A percentile compares a stretch with the other conserved stretches of the same genome.
Conservation (phyloP, 371 early-diverging fungal genomes). For the Zychaea mexicana region DNA sequence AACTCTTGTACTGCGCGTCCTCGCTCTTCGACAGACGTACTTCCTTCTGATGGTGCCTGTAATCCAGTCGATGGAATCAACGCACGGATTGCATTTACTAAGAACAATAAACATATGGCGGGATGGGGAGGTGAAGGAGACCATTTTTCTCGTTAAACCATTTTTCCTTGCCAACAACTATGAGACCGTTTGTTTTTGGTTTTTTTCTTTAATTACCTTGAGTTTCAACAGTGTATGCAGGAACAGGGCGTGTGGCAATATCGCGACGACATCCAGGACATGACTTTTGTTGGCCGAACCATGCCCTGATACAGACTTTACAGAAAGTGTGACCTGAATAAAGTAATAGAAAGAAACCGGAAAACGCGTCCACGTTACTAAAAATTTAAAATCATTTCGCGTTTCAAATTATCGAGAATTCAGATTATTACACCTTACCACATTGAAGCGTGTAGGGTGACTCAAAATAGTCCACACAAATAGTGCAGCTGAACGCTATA, state of each 20-base stretch:
- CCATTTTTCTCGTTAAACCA: background rate
- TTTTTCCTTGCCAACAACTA: background rate
- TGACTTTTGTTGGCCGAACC: constrained; percentile 10
- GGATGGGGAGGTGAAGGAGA: too few relatives aligned
- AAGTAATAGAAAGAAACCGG: too few relatives aligned
- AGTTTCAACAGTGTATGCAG: constrained; percentile 7
- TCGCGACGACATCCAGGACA: constrained; percentile 11
- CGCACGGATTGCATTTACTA: constrained; percentile 2
- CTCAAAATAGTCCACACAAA: constrained; percentile 15
- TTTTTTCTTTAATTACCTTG: constrained; percentile 2
- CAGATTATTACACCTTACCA: too few relatives aligned
- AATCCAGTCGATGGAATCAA: background rate
- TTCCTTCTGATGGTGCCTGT: background rate
- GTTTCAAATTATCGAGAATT: too few relatives aligned
- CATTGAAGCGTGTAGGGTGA: constrained; percentile 13
- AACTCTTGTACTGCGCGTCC: background rate
- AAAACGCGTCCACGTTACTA: too few relatives aligned
- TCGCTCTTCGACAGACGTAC: background rate
- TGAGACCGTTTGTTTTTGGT: background rate
- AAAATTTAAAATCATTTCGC: background rate
- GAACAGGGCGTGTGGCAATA: constrained; percentile 4
- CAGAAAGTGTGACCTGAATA: constrained; percentile 13
- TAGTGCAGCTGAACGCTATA: constrained; percentile 14
- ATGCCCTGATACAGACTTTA: constrained; percentile 2
- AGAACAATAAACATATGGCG: background rate